phyloP scores from a whole-genome alignment of 2,329 filamentous ascomycete genomes.

The Neonectria ditissima region DNA sequence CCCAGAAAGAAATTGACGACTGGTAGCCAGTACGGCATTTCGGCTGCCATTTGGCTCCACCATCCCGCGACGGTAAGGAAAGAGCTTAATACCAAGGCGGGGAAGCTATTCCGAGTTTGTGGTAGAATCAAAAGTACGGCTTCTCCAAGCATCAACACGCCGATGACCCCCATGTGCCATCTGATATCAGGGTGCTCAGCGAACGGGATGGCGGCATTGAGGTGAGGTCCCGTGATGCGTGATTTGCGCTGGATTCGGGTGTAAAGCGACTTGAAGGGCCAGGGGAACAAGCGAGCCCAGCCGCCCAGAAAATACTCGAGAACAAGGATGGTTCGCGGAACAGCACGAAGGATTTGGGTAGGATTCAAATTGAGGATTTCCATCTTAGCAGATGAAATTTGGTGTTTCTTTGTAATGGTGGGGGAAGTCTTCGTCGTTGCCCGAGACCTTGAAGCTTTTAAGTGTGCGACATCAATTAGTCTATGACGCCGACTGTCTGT shows the following conservation, averaged over 20 bases:
- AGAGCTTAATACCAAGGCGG: not conserved
- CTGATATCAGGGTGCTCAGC: not conserved
- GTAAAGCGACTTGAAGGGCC: not conserved
- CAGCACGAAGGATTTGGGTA: not conserved
- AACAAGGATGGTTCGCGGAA: not conserved
- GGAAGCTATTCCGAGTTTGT: not conserved
- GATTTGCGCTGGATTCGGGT: not conserved
- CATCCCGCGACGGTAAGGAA: not conserved
- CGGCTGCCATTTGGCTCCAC: not conserved
- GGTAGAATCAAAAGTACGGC: not conserved
- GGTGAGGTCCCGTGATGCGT: not conserved
- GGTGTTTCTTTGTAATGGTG: not conserved
- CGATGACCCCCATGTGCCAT: not conserved
- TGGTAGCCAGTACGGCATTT: not conserved
- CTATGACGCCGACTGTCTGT: not conserved
- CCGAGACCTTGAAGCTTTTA: not conserved
- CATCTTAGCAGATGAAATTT: not conserved
- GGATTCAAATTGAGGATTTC: not conserved
- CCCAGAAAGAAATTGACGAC: not conserved
- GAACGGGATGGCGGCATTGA: not conserved
- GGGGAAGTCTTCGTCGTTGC: not conserved
- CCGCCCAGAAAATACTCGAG: not conserved
- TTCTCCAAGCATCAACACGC: not conserved
- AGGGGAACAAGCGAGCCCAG: not conserved
- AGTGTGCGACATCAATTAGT: not conserved